Evolutionary conservation across 768 basidiomycete genomes (phyloP).

Genomic region (Phallus indusiatus): DNA sequence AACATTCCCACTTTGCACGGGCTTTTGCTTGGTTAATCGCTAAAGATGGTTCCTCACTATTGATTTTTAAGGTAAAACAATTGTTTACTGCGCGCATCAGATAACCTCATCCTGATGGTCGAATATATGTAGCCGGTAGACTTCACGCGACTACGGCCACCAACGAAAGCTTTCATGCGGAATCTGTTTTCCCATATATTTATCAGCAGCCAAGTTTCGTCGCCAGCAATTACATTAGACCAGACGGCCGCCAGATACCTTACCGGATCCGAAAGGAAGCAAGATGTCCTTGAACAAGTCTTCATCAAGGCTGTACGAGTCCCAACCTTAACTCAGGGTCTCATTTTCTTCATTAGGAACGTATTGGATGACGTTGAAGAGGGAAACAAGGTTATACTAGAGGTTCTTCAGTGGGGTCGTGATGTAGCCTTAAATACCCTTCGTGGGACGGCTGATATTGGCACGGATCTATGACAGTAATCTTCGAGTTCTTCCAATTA

Average conservation of each 20-base stretch:
- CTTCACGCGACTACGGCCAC: conserved; percentile 63
- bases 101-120: not conserved
- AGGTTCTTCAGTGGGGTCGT: conserved; percentile 55
- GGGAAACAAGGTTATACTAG: conserved; percentile 25
- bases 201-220: conserved; percentile 62
- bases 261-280: conserved; percentile 39
- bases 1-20: conserved; percentile 65
- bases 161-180: conserved; percentile 55
- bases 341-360: conserved; percentile 59
- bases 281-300: conserved; percentile 60
- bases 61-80: conserved; percentile 67
- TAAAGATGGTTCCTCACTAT: conserved; percentile 65
- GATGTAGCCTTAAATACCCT: conserved; percentile 62
- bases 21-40: conserved; percentile 93
- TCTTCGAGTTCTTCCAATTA: not conserved
- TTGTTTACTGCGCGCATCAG: not conserved
- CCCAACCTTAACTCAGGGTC: conserved; percentile 60
- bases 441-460: conserved; percentile 50
- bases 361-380: conserved; percentile 29
- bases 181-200: conserved; percentile 64
- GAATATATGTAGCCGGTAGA: conserved; percentile 61
- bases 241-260: conserved; percentile 17
- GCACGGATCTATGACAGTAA: not conserved
- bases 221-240: conserved; percentile 42
- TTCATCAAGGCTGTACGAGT: conserved; percentile 66